phyloP scores from a whole-genome alignment of 139 green algal genomes.

The Chlorella sp. region DNA sequence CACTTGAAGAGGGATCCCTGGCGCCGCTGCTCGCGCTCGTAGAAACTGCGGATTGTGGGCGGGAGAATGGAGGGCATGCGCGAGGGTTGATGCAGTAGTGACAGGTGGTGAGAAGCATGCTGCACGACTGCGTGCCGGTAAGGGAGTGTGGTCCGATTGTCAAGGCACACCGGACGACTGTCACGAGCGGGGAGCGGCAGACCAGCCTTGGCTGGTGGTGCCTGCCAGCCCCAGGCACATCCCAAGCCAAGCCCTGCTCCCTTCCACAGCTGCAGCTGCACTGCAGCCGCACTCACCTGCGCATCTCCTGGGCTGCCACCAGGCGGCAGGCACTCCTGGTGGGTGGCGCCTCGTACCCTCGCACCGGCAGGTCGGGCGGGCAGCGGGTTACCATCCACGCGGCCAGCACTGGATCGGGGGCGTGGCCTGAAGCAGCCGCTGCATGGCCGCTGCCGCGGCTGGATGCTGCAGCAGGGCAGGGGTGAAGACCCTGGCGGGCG shows the following conservation, averaged over 20 bases:
- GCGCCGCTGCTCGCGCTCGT: not conserved
- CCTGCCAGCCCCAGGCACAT: not conserved
- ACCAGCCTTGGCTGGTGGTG: not conserved
- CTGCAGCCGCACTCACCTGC: not conserved
- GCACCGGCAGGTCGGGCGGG: constrained; percentile 7
- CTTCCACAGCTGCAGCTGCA: too few species aligned
- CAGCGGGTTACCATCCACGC: constrained; percentile 19
- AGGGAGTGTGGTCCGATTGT: too few species aligned
- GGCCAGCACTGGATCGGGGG: not conserved
- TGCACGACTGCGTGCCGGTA: not conserved
- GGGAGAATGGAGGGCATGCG: not conserved
- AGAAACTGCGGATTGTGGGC: not conserved
- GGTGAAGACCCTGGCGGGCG: too few species aligned
- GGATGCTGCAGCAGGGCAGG: too few species aligned
- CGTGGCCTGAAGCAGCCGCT: too few species aligned
- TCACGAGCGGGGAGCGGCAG: too few species aligned
- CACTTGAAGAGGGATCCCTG: constrained; percentile 8
- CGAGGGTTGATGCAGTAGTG: not conserved
- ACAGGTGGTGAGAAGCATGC: not conserved
- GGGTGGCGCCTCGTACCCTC: constrained; percentile 3
- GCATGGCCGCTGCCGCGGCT: too few species aligned
- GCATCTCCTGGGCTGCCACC: constrained; percentile 31
- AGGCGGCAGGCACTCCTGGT: constrained; percentile 5
- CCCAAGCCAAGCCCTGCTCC: not conserved
- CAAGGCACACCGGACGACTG: too few species aligned